These are phyloP conservation scores for Fusarium luffae DNA, from an alignment of 2,329 filamentous ascomycete species.

Conservation along the genomic window DNA sequence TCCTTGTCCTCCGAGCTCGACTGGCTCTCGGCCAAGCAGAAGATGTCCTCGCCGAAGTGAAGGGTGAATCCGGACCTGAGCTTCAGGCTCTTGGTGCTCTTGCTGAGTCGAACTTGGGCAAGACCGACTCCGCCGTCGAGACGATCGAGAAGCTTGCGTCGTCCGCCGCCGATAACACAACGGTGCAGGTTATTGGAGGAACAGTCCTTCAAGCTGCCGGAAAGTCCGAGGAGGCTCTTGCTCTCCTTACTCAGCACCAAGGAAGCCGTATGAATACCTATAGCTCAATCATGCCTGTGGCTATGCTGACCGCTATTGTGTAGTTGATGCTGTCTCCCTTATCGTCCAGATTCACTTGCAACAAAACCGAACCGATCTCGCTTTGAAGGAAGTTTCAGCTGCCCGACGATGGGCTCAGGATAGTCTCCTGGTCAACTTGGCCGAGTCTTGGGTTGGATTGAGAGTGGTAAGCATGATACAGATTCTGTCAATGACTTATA, in stretches of 20 bases:
- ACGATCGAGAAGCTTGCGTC: conserved; percentile 74
- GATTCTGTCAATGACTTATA: not conserved
- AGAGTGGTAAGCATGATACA: conserved; percentile 70
- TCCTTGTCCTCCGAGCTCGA: conserved; percentile 84
- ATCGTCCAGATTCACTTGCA: conserved; percentile 92
- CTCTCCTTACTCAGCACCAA: conserved; percentile 83
- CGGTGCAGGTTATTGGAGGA: conserved; percentile 84
- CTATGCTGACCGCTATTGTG: conserved; percentile 40
- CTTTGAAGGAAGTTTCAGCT: conserved; percentile 85
- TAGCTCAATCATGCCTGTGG: not conserved
- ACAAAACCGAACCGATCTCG: conserved; percentile 91
- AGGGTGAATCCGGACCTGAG: conserved; percentile 75
- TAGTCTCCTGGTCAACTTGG: conserved; percentile 90
- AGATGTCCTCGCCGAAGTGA: conserved; percentile 76
- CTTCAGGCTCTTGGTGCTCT: conserved; percentile 81
- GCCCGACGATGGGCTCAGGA: conserved; percentile 96
- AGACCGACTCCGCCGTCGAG: conserved; percentile 70
- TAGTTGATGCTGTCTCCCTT: conserved; percentile 81
- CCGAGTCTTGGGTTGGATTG: conserved; percentile 94
- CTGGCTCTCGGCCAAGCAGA: conserved; percentile 83
- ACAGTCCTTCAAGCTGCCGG: conserved; percentile 83
- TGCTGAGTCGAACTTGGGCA: conserved; percentile 72
- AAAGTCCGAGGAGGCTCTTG: conserved; percentile 85
- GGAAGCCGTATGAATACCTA: conserved; percentile 75
- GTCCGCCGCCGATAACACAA: conserved; percentile 76